A percentile compares a stretch with the other conserved stretches of the same genome.
These are phyloP conservation scores for Cerrena zonata DNA, from an alignment of 1,284 basidiomycete genomes.

Conservation along the genomic window DNA sequence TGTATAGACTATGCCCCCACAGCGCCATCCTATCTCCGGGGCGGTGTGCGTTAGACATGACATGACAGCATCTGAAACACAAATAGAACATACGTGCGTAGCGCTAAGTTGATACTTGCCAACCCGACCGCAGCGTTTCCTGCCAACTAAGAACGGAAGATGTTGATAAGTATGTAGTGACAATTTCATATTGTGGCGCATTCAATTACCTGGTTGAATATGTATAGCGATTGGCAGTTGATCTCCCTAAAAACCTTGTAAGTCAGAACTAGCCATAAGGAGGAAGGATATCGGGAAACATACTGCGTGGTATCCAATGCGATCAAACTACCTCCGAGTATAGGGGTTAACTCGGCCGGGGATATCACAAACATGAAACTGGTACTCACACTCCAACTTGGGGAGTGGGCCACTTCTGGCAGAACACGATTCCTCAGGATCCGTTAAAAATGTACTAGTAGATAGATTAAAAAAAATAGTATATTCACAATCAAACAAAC, in stretches of 20 bases:
- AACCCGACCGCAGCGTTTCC: constrained; percentile 70
- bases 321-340: constrained; percentile 41
- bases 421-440: too few relatives aligned
- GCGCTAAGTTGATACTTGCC: constrained; percentile 73
- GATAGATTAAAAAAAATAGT: too few relatives aligned
- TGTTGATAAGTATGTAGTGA: too few relatives aligned
- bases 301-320: constrained; percentile 53
- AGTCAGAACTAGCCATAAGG: too few relatives aligned
- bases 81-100: constrained; percentile 50
- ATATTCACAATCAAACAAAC: too few relatives aligned
- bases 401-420: too few relatives aligned
- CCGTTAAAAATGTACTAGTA: too few relatives aligned
- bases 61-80: neutral
- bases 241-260: constrained; percentile 40
- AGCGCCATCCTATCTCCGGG: neutral
- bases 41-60: constrained; percentile 29
- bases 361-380: too few relatives aligned
- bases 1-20: neutral
- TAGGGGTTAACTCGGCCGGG: too few relatives aligned
- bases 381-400: too few relatives aligned
- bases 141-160: constrained; percentile 34
- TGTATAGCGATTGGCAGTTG: constrained; percentile 65
- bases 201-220: constrained; percentile 63
- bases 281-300: too few relatives aligned
- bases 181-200: too few relatives aligned